Evolutionary conservation across 2,329 filamentous ascomycete genomes (phyloP), one percentile per base, ranked within the genome.

Genomic region (Celoporthe dispersa): DNA sequence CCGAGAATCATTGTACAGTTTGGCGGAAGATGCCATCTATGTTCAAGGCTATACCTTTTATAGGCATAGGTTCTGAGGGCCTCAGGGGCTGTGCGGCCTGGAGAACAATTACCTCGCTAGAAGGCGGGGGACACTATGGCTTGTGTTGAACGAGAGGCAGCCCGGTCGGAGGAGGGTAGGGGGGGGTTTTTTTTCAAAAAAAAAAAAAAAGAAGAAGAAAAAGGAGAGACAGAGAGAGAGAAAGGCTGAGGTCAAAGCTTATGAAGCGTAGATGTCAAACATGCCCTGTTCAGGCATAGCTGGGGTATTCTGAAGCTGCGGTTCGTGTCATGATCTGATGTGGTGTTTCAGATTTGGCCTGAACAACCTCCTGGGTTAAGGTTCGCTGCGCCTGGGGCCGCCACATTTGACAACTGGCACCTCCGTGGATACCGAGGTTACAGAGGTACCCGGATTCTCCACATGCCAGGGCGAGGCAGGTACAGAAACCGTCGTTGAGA

Each of bases 291-390:
- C 57, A 60, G 57, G 22, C 57, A 35, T 7, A 37, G 57, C 31
- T 12, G 33, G 57, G 57, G 19, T n/a, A 12, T n/a, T 37, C 33
- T 60, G 57, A 60, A 25, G 68, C 61, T 37, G 37, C 31, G 64
- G 33, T 67, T 57, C 61, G 68, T 66, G 57, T 67, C 68, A 70
- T 60, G 66, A 33, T 53, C 53, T 41, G 64, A 59, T 57, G 68
- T 70, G n/a, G 64, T 70, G 68, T 70, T 70, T 70, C 68, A 70
- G 33, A 64, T 67, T 64, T 60, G 63, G 64, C 68, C 64, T 59
- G 44, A 48, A 48, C 44, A 59, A 48, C 68, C 68, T 64, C 57
- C 68, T 62, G 64, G 55, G 48, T 67, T 66, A 60, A 41, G 67
- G 35, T 68, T 68, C 65, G 57, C 39, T 62, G 67, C 61, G 48